Evolutionary conservation across 176 grass and related monocot genomes (phyloP), one percentile per base, ranked within the genome.

Genomic region (Carex parvula): DNA sequence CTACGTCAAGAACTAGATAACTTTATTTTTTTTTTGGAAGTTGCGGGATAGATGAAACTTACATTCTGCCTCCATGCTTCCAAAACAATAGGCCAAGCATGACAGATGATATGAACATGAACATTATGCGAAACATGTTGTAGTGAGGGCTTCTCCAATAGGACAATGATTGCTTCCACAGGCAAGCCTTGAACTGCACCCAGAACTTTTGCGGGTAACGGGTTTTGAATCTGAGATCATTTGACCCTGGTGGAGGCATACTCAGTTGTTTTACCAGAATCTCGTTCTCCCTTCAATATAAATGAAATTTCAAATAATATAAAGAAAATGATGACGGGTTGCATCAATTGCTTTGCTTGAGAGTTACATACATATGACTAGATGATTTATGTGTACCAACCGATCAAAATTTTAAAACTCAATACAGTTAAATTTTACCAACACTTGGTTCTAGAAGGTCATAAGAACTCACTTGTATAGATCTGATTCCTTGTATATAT

Each of bases 81-180:
- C 88, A 90, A 48, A 72, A 97, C 33, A 97, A 3, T 17, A 50
- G 61, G 20, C 85, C 87, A 24, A 91, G 89, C 21, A n/a, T 46
- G 50, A 91, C 42, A 26, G 66, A 78, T 0, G 66, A 13, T 0
- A 85, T 0, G 20, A 91, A 33, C 53, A 85, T 86, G 62, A 90
- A 93, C 16, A 87, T 35, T 60, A 88, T 88, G 42, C 94, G 84
- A 57, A 91, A 84, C 78, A 88, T 71, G 55, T 93, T 93, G 70
- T 97, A 97, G 35, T 88, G 88, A 85, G 94, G 91, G 79, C 64
- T 93, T 85, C 94, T 97, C 94, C 94, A 97, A 77, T 97, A 88
- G 4, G 89, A 97, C 61, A 93, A 81, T 35, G 60, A 81, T 70
- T 97, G 94, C 67, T 97, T 97, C 94, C 94, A 97, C 18, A 97